These are phyloP conservation scores for Botrytis elliptica DNA, from an alignment of 2,329 filamentous ascomycete species.

Conservation along the genomic window DNA sequence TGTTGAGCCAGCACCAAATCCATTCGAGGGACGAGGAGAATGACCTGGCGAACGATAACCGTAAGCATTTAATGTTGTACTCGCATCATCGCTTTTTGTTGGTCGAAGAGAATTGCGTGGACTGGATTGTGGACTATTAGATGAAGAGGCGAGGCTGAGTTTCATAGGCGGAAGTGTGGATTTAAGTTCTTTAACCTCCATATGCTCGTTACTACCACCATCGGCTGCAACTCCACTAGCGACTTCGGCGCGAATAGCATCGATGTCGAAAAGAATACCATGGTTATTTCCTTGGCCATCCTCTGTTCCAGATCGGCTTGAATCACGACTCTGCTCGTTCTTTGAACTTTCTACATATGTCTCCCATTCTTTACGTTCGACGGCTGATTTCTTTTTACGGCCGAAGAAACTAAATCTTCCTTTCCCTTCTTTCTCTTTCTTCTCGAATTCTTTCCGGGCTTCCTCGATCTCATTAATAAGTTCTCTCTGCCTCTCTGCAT, in stretches of 20 bases:
- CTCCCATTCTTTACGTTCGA: constrained; percentile 87
- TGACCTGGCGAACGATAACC: constrained; percentile 20
- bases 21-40: constrained; percentile 25
- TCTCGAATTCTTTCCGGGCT: constrained; percentile 81
- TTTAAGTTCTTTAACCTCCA: constrained; percentile 75
- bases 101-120: constrained; percentile 42
- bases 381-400: constrained; percentile 68
- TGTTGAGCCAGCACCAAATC: constrained; percentile 1
- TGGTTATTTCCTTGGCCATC: constrained; percentile 39
- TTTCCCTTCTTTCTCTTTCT: constrained; percentile 62
- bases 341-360: constrained; percentile 75
- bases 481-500: constrained; percentile 81
- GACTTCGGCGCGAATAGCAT: constrained; percentile 86
- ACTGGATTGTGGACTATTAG: constrained; percentile 17
- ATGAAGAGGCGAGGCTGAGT: constrained; percentile 52
- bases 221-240: constrained; percentile 43
- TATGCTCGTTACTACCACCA: constrained; percentile 33
- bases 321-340: constrained; percentile 41
- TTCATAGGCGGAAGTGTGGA: constrained; percentile 90
- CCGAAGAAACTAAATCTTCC: constrained; percentile 74
- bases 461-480: constrained; percentile 97
- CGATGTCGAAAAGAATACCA: constrained; percentile 83
- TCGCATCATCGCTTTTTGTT: constrained; percentile 49
- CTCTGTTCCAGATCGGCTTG: constrained; percentile 22
- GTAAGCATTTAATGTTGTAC: constrained; percentile 35